These are phyloP conservation scores for Lactarius vividus DNA, from an alignment of 768 basidiomycete species.

Conservation along the genomic window DNA sequence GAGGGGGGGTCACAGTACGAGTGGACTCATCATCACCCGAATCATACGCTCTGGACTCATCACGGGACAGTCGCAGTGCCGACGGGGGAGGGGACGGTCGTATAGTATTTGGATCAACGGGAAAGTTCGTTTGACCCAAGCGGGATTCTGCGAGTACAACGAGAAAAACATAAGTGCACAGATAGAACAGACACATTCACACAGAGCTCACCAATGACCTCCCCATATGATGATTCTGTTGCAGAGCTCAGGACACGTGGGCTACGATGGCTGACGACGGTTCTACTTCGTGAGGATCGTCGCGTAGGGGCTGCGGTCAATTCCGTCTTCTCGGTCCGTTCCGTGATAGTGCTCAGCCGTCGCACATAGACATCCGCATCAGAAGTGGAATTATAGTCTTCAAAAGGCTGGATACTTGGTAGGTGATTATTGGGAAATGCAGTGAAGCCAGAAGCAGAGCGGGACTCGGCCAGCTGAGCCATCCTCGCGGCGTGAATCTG, in stretches of 20 bases:
- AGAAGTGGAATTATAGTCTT: conserved; percentile 29
- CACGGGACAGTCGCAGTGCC: conserved; percentile 43
- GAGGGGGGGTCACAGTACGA: conserved; percentile 38
- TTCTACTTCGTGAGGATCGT: conserved; percentile 18
- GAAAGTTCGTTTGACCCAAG: conserved; percentile 18
- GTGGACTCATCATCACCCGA: conserved; percentile 38
- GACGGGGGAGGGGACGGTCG: conserved; percentile 66
- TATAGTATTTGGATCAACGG: conserved; percentile 53
- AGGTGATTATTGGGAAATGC: conserved; percentile 49
- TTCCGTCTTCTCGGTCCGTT: conserved; percentile 27
- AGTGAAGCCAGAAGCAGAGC: conserved; percentile 33
- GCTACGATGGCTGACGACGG: conserved; percentile 5
- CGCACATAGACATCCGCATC: conserved; percentile 13
- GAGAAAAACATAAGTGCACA: background rate
- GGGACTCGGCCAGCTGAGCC: conserved; percentile 18
- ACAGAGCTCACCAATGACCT: conserved; percentile 49
- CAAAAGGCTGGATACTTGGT: conserved; percentile 53
- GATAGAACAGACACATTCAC: background rate
- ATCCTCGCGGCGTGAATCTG: conserved; percentile 24
- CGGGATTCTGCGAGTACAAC: conserved; percentile 24
- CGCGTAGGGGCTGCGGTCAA: conserved; percentile 11
- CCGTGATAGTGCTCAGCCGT: conserved; percentile 29
- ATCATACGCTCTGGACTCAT: conserved; percentile 12
- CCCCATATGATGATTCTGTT: conserved; percentile 60
- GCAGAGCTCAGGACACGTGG: conserved; percentile 27